Evolutionary conservation across 208 protist species (phyloP), one percentile per base, ranked within the genome.

Genomic region (Endotrypanum monterogeii): DNA sequence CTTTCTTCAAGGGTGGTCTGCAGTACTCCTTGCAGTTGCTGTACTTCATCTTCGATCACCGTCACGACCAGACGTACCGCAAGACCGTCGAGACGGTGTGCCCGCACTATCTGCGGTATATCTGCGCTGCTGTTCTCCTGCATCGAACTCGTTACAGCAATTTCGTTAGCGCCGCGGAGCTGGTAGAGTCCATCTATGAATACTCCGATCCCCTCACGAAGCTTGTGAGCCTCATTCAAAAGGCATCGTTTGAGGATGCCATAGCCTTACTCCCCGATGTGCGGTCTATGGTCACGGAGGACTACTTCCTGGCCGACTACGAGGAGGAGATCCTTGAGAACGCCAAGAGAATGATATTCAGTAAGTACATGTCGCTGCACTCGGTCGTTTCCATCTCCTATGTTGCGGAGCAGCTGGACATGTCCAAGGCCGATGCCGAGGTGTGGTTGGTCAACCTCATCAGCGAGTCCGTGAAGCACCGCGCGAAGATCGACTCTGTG

Each of bases 401-500:
- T 63, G 88, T 96, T 68, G 94, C 94, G 56, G 83, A 90, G 52
- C 84, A 89, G 78, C 79, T 98, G 68, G 84, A 82, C 57, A 91
- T 91, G 79, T 79, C 66, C 44, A 84, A 83, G 35, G 71, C 89
- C 37, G 91, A 94, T 41, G 92, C 94, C 9, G 94, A 96, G 88
- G 82, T 96, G 74, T 98, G 92, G 91, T 76, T 98, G 39, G 94
- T 91, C 54, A 93, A 96, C 69, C 88, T 98, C 12, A 92, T 98
- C 83, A 92, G 94, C 75, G 89, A 95, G 65, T 94, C 92, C 39
- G 72, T 73, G 63, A 92, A 95, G 82, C 91, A 97, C 73, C 89
- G 94, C 46, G 95, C 94, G 30, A 97, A 96, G 86, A 91, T 98
- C 71, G 93, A 98, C 76, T 94, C 92, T 9, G 92, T 95, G 7